These are phyloP conservation scores for Leishmania aethiopica DNA, from an alignment of 208 protist species.

Conservation along the genomic window DNA sequence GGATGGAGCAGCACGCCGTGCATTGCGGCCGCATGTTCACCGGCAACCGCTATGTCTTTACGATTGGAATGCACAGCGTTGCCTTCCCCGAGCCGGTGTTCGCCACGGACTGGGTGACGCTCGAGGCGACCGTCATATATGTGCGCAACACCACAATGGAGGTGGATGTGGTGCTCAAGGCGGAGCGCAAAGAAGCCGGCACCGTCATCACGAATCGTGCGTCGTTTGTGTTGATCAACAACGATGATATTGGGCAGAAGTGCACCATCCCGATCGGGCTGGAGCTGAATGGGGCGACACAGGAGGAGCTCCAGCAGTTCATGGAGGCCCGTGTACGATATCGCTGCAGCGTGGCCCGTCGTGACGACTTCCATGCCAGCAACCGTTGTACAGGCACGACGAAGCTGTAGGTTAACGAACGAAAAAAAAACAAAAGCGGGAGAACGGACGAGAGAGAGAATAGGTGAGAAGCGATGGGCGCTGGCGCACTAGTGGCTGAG, in stretches of 20 bases:
- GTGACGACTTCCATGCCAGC: constrained; percentile 22
- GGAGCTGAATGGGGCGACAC: constrained; percentile 60
- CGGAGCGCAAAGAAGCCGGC: constrained; percentile 54
- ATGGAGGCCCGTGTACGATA: constrained; percentile 68
- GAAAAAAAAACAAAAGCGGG: no score
- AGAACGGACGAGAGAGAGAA: background rate
- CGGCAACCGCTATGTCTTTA: constrained; percentile 86
- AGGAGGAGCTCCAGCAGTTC: constrained; percentile 76
- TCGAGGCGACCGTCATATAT: constrained; percentile 87
- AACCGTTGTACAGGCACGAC: constrained; percentile 21
- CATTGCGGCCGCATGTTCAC: constrained; percentile 91
- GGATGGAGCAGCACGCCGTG: constrained; percentile 91
- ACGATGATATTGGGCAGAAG: constrained; percentile 88
- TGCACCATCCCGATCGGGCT: constrained; percentile 67
- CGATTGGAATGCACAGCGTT: constrained; percentile 91
- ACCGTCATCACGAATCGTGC: constrained; percentile 82
- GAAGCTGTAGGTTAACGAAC: constrained; percentile 3
- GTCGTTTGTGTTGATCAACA: constrained; percentile 86
- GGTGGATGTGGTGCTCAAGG: constrained; percentile 78
- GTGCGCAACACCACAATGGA: constrained; percentile 92
- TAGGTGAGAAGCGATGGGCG: background rate
- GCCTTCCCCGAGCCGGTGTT: constrained; percentile 85
- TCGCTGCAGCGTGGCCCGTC: constrained; percentile 40
- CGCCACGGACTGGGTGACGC: constrained; percentile 84
- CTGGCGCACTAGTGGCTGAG: no score